Percentiles rank a stretch among this genome's conserved stretches.
Evolutionary conservation across 1,284 basidiomycete genomes (phyloP).

Genomic region (Pseudomicrostroma phylloplanum): DNA sequence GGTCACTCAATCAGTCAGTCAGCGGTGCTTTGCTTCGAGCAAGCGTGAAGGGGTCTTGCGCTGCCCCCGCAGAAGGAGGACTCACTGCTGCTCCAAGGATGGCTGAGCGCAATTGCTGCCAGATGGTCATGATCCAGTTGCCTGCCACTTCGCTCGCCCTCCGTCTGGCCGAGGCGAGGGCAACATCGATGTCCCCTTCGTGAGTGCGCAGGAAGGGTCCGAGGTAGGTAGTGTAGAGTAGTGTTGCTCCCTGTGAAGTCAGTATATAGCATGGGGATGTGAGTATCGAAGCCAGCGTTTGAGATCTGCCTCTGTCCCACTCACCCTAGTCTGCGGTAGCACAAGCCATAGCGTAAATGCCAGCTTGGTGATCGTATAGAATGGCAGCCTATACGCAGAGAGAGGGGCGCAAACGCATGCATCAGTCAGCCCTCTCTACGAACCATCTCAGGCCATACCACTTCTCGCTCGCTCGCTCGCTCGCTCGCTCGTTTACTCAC

Average conservation of each 20-base stretch:
- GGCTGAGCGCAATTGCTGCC: constrained; percentile 1
- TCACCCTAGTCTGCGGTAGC: constrained; percentile 35
- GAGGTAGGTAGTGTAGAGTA: constrained; percentile 68
- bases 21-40: too few species aligned
- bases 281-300: background rate
- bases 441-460: too few species aligned
- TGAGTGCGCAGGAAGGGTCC: constrained; percentile 71
- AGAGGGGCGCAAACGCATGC: background rate
- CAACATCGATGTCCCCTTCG: constrained; percentile 72
- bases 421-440: too few species aligned
- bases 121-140: background rate
- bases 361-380: constrained; percentile 37
- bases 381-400: constrained; percentile 21
- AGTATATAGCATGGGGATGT: too few species aligned
- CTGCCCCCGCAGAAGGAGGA: too few species aligned
- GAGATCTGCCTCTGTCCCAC: background rate
- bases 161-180: constrained; percentile 55
- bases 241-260: constrained; percentile 62
- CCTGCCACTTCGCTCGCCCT: constrained; percentile 52
- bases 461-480: too few species aligned
- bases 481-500: constrained; percentile 15
- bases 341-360: constrained; percentile 45
- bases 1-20: too few species aligned
- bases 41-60: too few species aligned
- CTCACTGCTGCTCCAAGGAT: constrained; percentile 4